Conservation (phyloP, 2,329 filamentous ascomycete species). For the Lasiodiplodia citricola region DNA sequence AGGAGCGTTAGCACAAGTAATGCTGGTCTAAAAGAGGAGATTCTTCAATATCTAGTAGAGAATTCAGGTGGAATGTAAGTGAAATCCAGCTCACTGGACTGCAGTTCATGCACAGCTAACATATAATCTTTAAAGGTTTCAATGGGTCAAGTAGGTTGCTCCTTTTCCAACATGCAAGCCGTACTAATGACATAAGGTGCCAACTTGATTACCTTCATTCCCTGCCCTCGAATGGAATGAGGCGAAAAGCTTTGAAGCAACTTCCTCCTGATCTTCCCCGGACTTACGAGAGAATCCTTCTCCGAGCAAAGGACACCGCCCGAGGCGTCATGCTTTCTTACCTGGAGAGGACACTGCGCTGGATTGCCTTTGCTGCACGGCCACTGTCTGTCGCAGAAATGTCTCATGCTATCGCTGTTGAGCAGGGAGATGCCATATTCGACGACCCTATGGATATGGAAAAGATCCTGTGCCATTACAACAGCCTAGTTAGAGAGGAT, state of each 20-base stretch:
- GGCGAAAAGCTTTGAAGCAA: neutral
- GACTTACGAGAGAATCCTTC: slow-evolving; percentile 5
- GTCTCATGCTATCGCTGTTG: neutral
- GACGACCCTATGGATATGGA: neutral
- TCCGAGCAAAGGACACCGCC: neutral
- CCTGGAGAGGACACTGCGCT: neutral
- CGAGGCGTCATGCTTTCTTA: neutral
- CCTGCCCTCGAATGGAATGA: neutral
- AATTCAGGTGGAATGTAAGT: slow-evolving; percentile 16
- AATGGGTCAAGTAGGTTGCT: slow-evolving; percentile 8
- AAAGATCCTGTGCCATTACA: neutral
- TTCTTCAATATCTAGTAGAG: neutral
- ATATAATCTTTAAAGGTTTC: neutral
- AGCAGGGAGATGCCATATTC: neutral
- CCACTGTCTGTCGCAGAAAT: neutral
- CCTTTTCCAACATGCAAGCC: neutral
- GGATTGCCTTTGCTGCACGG: neutral
- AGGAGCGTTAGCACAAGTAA: neutral
- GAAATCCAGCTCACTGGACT: neutral
- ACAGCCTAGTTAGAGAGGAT: neutral
- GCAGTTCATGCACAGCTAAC: neutral
- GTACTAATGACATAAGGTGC: neutral
- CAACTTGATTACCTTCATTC: neutral
- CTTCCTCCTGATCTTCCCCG: slow-evolving; percentile 1
- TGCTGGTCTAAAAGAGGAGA: neutral